Evolutionary conservation across 1,284 basidiomycete species (phyloP).

Genomic region (Moesziomyces sp.): DNA sequence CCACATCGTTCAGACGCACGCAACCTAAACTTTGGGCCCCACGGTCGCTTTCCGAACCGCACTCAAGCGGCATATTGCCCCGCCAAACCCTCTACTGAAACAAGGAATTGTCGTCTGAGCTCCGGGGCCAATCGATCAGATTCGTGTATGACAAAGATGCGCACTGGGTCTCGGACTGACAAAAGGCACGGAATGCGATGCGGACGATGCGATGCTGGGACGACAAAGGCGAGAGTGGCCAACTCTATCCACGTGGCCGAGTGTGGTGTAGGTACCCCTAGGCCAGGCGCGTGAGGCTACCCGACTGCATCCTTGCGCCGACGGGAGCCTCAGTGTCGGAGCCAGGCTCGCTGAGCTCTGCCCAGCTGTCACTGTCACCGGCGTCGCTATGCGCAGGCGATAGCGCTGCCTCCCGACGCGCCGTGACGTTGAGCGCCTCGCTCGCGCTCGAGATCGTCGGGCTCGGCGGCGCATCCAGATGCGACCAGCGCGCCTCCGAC

Average conservation of each 20-base stretch:
- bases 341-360: slow-evolving; percentile 31
- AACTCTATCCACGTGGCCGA: neutral
- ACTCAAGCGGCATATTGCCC: neutral
- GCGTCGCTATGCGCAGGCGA: slow-evolving; percentile 23
- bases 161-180: neutral
- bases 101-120: neutral
- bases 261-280: neutral
- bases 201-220: neutral
- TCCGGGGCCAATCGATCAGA: neutral
- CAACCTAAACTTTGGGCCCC: too few species aligned
- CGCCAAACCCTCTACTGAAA: neutral
- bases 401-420: slow-evolving; percentile 4
- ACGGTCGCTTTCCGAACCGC: neutral
- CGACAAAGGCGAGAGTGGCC: neutral
- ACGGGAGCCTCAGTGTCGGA: slow-evolving; percentile 12
- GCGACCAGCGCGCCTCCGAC: slow-evolving; percentile 29
- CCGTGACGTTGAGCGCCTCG: slow-evolving; percentile 3
- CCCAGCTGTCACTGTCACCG: slow-evolving; percentile 49
- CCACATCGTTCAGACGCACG: neutral
- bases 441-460: slow-evolving; percentile 38
- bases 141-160: neutral
- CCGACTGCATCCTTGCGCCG: neutral
- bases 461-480: slow-evolving; percentile 25
- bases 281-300: neutral
- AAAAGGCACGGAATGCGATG: neutral